phyloP scores from a whole-genome alignment of 352 stramenopile species.

The Globisporangium paroecandrum region DNA sequence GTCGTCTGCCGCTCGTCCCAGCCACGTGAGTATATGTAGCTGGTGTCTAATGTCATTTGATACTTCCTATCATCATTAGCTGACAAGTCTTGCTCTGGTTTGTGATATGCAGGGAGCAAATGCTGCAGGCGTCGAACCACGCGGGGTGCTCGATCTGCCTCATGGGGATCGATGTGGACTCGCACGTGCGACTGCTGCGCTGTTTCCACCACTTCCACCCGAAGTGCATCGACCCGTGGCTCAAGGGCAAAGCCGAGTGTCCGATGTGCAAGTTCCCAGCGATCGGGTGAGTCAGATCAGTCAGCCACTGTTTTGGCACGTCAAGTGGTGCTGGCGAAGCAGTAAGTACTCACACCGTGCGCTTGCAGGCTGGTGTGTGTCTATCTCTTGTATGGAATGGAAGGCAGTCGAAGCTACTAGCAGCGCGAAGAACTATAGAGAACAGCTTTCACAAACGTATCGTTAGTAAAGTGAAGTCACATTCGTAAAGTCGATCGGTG shows the following conservation, averaged over 20 bases:
- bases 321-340: no score
- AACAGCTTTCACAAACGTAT: no score
- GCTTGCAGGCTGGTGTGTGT: background rate
- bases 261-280: slow-evolving; percentile 79
- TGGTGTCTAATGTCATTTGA: background rate
- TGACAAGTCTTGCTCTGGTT: background rate
- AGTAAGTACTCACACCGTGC: no score
- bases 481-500: no score
- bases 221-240: slow-evolving; percentile 73
- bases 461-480: no score
- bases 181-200: slow-evolving; percentile 54
- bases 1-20: slow-evolving; percentile 49
- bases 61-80: background rate
- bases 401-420: no score
- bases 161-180: slow-evolving; percentile 36
- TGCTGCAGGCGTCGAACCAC: slow-evolving; percentile 52
- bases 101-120: slow-evolving; percentile 40
- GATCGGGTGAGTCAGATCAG: slow-evolving; percentile 31
- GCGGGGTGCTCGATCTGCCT: slow-evolving; percentile 67
- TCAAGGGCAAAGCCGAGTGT: slow-evolving; percentile 63
- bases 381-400: no score
- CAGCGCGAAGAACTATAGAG: no score
- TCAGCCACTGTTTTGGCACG: no score
- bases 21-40: slow-evolving; percentile 47
- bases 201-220: slow-evolving; percentile 84